Conservation (phyloP, 2,329 filamentous ascomycete species). For the Blastomyces emzantsi region DNA sequence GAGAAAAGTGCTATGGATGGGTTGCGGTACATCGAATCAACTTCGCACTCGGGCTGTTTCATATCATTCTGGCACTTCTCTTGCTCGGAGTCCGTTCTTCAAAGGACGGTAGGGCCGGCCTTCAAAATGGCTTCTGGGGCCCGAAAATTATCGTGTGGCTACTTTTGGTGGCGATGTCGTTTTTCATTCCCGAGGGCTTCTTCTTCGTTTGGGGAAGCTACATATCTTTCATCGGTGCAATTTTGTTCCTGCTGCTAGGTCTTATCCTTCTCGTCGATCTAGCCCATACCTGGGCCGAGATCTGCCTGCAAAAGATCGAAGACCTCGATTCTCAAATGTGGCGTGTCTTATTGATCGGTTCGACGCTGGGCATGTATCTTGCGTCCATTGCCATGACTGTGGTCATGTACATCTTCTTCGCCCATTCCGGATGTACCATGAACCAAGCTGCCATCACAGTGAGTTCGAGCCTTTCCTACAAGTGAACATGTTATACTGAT, state of each 20-base stretch:
- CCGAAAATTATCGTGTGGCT: constrained; percentile 91
- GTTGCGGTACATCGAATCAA: constrained; percentile 96
- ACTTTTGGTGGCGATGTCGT: constrained; percentile 76
- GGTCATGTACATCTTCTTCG: constrained; percentile 96
- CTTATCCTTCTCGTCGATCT: constrained; percentile 89
- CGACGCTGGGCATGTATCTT: constrained; percentile 88
- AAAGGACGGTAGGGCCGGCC: constrained; percentile 72
- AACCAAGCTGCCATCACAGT: constrained; percentile 90
- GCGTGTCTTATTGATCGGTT: constrained; percentile 81
- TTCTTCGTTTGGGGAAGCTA: constrained; percentile 97
- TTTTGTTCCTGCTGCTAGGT: constrained; percentile 87
- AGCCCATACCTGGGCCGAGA: constrained; percentile 94
- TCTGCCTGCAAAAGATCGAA: constrained; percentile 90
- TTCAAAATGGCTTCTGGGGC: constrained; percentile 99
- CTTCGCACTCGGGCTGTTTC: constrained; percentile 91
- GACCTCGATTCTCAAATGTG: constrained; percentile 74
- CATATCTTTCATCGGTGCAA: constrained; percentile 75
- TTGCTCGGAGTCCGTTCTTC: constrained; percentile 80
- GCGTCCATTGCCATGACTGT: constrained; percentile 88
- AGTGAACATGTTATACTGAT: constrained; percentile 16
- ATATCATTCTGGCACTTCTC: constrained; percentile 73
- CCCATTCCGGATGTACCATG: constrained; percentile 72
- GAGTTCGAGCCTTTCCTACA: constrained; percentile 20
- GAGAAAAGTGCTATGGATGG: constrained; percentile 88
- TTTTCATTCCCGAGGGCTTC: constrained; percentile 90